Conservation (phyloP, 2,329 filamentous ascomycete genomes). For the Aspergillus sp. region DNA sequence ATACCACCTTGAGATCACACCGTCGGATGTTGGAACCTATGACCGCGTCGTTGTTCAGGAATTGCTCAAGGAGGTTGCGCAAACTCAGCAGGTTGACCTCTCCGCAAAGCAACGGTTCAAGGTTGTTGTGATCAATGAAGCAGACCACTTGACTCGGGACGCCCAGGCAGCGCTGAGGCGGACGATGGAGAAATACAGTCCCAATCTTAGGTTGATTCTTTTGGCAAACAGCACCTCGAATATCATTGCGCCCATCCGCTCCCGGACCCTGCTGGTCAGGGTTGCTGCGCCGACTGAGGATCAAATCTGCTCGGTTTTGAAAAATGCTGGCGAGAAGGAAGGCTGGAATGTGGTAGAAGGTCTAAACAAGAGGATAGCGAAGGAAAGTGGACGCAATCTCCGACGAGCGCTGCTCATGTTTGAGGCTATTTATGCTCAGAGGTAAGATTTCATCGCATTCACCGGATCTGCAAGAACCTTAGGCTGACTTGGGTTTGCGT, state of each 20-base stretch:
- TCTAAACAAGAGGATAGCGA: constrained; percentile 79
- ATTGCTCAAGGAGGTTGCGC: constrained; percentile 92
- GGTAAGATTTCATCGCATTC: constrained; percentile 55
- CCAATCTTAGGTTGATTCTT: constrained; percentile 85
- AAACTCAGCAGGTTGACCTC: constrained; percentile 97
- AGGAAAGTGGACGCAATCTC: constrained; percentile 85
- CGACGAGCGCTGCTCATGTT: constrained; percentile 91
- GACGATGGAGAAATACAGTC: constrained; percentile 99
- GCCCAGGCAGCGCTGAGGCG: constrained; percentile 89
- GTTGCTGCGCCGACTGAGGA: constrained; percentile 83
- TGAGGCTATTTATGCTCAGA: constrained; percentile 93
- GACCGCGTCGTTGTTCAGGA: constrained; percentile 96
- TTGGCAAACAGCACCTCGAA: constrained; percentile 95
- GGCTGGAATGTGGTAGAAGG: constrained; percentile 72
- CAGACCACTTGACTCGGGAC: constrained; percentile 87
- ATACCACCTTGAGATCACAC: constrained; percentile 97
- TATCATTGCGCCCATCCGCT: constrained; percentile 97
- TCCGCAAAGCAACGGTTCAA: constrained; percentile 90
- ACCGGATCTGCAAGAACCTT: not conserved
- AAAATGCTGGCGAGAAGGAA: constrained; percentile 65
- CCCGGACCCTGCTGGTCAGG: constrained; percentile 82
- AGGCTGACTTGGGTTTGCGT: constrained; percentile 1
- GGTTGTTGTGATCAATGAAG: constrained; percentile 98
- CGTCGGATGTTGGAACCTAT: constrained; percentile 92
- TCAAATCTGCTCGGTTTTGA: constrained; percentile 76